A percentile compares a stretch with the other conserved stretches of the same genome.
These are phyloP conservation scores for Kluyveromyces siamensis DNA, from an alignment of 805 yeast species.

Conservation along the genomic window DNA sequence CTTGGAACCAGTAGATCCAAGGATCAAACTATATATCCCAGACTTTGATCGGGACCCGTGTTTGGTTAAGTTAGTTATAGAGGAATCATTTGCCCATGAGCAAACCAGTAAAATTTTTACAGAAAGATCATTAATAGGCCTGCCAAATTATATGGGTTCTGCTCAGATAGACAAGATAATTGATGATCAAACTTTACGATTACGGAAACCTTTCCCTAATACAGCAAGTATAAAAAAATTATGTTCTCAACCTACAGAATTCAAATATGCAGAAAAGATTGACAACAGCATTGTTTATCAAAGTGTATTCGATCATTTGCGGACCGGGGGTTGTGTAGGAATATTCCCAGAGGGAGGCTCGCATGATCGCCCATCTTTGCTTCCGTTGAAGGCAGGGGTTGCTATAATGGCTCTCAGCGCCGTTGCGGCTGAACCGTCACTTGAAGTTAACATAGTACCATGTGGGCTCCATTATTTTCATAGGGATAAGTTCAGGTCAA, in stretches of 20 bases:
- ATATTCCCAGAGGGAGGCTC: constrained; percentile 98
- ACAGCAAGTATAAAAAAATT: constrained; percentile 34
- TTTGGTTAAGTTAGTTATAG: constrained; percentile 34
- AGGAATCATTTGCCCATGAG: constrained; percentile 5
- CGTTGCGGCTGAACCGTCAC: constrained; percentile 61
- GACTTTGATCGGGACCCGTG: constrained; percentile 39
- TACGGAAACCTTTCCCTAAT: constrained; percentile 61
- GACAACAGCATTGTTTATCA: constrained; percentile 78
- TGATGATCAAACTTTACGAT: constrained; percentile 60
- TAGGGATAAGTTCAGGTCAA: constrained; percentile 84
- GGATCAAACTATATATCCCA: constrained; percentile 47
- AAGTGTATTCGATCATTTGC: constrained; percentile 72
- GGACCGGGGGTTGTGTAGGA: constrained; percentile 73
- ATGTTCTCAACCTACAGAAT: constrained; percentile 50
- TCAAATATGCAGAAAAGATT: constrained; percentile 68
- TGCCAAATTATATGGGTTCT: constrained; percentile 73
- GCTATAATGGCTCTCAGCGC: constrained; percentile 98
- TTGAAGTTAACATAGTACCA: constrained; percentile 80
- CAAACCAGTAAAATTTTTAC: constrained; percentile 52
- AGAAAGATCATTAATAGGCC: constrained; percentile 56
- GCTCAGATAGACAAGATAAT: constrained; percentile 57
- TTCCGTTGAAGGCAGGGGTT: constrained; percentile 94
- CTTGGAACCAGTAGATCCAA: constrained; percentile 52
- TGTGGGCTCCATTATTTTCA: constrained; percentile 96
- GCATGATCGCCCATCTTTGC: constrained; percentile 82